These are phyloP conservation scores for Colletotrichum lini DNA, from an alignment of 2,329 filamentous ascomycete genomes.

Conservation along the genomic window DNA sequence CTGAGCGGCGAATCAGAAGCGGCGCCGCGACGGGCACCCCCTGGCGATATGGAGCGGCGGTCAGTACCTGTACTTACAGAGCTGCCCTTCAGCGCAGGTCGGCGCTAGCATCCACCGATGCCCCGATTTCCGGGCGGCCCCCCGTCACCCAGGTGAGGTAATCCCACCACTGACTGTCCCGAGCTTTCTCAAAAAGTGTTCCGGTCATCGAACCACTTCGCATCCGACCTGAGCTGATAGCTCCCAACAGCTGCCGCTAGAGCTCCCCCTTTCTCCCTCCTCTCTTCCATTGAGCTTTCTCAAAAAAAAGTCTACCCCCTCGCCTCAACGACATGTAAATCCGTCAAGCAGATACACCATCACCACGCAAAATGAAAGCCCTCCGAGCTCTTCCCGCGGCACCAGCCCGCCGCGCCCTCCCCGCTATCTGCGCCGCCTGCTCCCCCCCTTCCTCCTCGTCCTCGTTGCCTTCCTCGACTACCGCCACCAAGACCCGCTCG, in stretches of 20 bases:
- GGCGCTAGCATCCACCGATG: slow-evolving; percentile 31
- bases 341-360: background rate
- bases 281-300: background rate
- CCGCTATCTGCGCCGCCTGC: slow-evolving; percentile 40
- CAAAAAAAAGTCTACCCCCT: no score
- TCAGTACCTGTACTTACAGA: background rate
- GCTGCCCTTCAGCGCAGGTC: background rate
- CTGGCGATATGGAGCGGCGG: background rate
- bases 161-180: slow-evolving; percentile 13
- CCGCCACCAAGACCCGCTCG: slow-evolving; percentile 42
- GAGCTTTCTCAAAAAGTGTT: slow-evolving; percentile 22
- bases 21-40: background rate
- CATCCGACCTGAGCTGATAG: slow-evolving; percentile 11
- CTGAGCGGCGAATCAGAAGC: slow-evolving; percentile 11
- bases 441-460: slow-evolving; percentile 37
- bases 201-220: slow-evolving; percentile 33
- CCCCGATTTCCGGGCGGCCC: slow-evolving; percentile 18
- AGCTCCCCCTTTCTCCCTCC: background rate
- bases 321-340: background rate
- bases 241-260: slow-evolving; percentile 18
- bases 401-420: slow-evolving; percentile 25
- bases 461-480: slow-evolving; percentile 19
- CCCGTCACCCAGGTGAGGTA: slow-evolving; percentile 30
- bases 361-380: slow-evolving; percentile 25
- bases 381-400: slow-evolving; percentile 18